A percentile compares a stretch with the other conserved stretches of the same genome.
Conservation (phyloP, 345 rosid genomes). For the Lagerstroemia speciosa region DNA sequence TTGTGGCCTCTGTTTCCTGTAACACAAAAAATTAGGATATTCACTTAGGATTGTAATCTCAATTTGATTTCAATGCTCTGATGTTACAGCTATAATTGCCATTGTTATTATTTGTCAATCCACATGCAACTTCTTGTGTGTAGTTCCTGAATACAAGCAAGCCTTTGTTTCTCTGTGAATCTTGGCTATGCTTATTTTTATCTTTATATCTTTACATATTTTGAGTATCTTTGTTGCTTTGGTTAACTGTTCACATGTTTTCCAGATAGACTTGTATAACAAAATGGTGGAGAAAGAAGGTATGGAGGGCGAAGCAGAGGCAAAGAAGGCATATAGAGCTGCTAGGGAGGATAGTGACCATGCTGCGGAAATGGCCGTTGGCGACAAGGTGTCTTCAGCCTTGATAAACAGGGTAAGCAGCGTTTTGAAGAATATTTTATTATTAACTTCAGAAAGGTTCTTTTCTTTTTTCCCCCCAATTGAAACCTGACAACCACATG, state of each 20-base stretch:
- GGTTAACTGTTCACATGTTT: not conserved
- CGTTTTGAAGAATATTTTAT: constrained; percentile 1
- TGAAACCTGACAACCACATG: not conserved
- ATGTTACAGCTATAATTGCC: no score
- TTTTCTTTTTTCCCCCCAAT: no score
- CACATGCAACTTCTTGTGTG: not conserved
- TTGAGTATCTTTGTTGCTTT: not conserved
- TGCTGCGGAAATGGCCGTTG: constrained; percentile 49
- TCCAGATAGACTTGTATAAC: constrained; percentile 77
- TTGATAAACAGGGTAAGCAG: constrained; percentile 59
- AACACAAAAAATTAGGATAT: no score
- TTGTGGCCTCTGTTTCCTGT: no score
- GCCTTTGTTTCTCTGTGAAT: not conserved
- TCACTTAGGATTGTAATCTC: no score
- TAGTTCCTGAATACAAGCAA: not conserved
- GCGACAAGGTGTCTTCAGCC: constrained; percentile 73
- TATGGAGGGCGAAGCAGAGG: constrained; percentile 63
- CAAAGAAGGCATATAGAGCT: constrained; percentile 76
- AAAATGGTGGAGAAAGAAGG: constrained; percentile 91
- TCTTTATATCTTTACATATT: not conserved
- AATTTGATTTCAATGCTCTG: no score
- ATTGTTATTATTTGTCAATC: not conserved
- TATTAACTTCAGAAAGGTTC: not conserved
- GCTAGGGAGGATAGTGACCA: constrained; percentile 71
- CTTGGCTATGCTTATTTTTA: not conserved